Evolutionary conservation across 345 rosid genomes (phyloP).

Genomic region (Fremontodendron californicum): DNA sequence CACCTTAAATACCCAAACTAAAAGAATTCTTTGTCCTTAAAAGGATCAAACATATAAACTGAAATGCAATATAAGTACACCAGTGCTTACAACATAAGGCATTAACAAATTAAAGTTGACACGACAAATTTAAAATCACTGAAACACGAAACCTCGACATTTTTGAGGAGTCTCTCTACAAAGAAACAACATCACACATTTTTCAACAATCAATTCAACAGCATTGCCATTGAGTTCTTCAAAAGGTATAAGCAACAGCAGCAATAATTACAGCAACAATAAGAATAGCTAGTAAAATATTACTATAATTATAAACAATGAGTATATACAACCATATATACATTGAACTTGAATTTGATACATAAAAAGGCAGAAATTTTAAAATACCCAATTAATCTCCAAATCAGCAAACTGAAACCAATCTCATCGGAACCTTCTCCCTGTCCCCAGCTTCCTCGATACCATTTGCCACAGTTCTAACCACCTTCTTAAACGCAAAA

Average conservation of each 20-base stretch:
- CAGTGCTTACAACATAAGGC: neutral
- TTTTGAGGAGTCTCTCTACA: neutral
- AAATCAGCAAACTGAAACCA: conserved; percentile 48
- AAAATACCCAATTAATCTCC: conserved; percentile 8
- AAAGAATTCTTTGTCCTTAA: neutral
- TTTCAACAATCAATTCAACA: conserved; percentile 4
- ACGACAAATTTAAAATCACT: too few relatives aligned
- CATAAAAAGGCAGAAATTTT: neutral
- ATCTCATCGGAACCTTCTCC: conserved; percentile 54
- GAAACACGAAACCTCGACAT: neutral
- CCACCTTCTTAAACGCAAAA: conserved; percentile 73
- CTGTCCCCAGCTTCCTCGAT: conserved; percentile 32
- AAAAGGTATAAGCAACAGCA: neutral
- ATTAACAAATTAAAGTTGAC: neutral
- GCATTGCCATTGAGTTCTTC: neutral
- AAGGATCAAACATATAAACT: neutral
- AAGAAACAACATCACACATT: neutral
- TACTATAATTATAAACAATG: neutral
- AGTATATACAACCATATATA: conserved; percentile 17
- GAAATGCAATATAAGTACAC: neutral
- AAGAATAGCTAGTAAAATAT: neutral
- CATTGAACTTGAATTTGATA: conserved; percentile 10
- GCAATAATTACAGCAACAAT: neutral
- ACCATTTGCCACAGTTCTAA: conserved; percentile 44
- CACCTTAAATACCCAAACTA: neutral